Conservation (phyloP, 306 rosid species). For the Notholithocarpus densiflorus region DNA sequence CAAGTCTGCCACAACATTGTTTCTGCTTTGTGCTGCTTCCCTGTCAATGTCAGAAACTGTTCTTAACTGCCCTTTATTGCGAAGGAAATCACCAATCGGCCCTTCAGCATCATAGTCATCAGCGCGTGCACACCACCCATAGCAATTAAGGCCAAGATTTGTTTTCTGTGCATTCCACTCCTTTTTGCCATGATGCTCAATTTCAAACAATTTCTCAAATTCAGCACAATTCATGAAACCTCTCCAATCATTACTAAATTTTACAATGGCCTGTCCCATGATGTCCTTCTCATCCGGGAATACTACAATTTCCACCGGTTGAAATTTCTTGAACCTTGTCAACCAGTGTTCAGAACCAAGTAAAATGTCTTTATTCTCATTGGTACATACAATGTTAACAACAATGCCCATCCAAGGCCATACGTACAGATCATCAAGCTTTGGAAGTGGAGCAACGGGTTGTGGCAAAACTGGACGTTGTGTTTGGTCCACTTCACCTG, state of each 20-base stretch:
- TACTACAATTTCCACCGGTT: conserved; percentile 42
- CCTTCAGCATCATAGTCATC: conserved; percentile 66
- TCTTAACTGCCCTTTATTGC: conserved; percentile 68
- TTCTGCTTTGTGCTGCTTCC: conserved; percentile 63
- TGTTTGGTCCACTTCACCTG: conserved; percentile 48
- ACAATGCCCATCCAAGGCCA: conserved; percentile 97
- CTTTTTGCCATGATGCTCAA: conserved; percentile 47
- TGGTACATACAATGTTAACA: conserved; percentile 43
- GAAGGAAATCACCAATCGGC: conserved; percentile 75
- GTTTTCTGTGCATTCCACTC: conserved; percentile 48
- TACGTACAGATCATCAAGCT: conserved; percentile 57
- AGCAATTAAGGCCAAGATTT: conserved; percentile 41
- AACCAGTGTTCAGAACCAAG: conserved; percentile 56
- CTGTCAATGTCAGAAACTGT: conserved; percentile 74
- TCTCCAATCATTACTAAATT: conserved; percentile 69
- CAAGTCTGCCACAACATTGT: conserved; percentile 57
- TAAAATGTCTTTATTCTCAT: conserved; percentile 27
- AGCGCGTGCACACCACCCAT: conserved; percentile 91
- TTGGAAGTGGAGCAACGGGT: conserved; percentile 34
- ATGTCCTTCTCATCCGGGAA: conserved; percentile 37
- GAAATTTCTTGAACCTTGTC: conserved; percentile 48
- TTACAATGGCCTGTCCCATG: conserved; percentile 44
- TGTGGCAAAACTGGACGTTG: conserved; percentile 35
- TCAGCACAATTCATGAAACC: conserved; percentile 75
- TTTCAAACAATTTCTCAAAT: conserved; percentile 66